Evolutionary conservation across 2,329 filamentous ascomycete genomes (phyloP).

Genomic region (Penicillium sp.): DNA sequence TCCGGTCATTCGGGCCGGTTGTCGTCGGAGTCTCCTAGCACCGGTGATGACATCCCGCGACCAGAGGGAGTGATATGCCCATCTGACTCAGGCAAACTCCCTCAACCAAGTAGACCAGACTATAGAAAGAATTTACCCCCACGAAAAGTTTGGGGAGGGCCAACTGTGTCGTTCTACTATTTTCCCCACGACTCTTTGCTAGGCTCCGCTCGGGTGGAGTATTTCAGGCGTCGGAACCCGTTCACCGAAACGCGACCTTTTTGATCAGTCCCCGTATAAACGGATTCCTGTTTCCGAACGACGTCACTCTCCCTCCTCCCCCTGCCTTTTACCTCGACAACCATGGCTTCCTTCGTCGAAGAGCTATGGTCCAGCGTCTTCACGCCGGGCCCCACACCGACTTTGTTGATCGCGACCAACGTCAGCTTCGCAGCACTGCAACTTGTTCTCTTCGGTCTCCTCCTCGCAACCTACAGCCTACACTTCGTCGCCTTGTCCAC

Average conservation of each 20-base stretch:
- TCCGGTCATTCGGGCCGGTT: conserved; percentile 6
- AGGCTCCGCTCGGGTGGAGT: background rate
- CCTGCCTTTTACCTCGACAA: conserved; percentile 7
- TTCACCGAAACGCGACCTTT: conserved; percentile 2
- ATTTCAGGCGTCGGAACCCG: conserved; percentile 4
- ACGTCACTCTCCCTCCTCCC: conserved; percentile 10
- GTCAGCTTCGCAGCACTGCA: conserved; percentile 83
- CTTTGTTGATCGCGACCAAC: conserved; percentile 86
- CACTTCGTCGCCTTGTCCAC: conserved; percentile 83
- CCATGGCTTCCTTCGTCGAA: conserved; percentile 58
- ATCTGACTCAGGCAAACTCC: background rate
- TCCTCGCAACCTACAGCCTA: conserved; percentile 78
- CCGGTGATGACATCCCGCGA: conserved; percentile 8
- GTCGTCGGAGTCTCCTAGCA: background rate
- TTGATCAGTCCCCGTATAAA: background rate
- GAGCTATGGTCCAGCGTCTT: conserved; percentile 92
- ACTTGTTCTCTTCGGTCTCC: conserved; percentile 69
- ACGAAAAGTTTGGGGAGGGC: background rate
- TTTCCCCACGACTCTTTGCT: background rate
- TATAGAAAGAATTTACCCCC: background rate
- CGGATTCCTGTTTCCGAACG: conserved; percentile 26
- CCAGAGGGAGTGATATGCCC: conserved; percentile 4
- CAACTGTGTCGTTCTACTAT: background rate
- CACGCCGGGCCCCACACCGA: conserved; percentile 84
- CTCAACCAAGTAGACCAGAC: background rate